Evolutionary conservation across 805 yeast genomes (phyloP), one percentile per base, ranked within the genome.

Genomic region (Wickerhamomyces queroliae): DNA sequence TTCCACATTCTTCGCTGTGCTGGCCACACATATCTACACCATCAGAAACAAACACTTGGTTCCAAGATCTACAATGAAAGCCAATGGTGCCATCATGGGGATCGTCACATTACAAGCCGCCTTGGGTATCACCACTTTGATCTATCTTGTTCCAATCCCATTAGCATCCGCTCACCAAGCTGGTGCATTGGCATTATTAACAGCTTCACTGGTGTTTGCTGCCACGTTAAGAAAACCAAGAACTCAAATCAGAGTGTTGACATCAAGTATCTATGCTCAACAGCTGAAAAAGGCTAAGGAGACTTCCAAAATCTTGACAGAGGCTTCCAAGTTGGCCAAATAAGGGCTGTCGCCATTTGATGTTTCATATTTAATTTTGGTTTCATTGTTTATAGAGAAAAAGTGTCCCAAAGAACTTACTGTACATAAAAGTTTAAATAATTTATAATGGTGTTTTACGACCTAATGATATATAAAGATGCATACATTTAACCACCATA

Each of bases 151-250:
- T 18, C 99, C 99, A 22, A 80, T 85, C 19, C 86, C 95, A 23
- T 64, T 91, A 35, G 99, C 96, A 2, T 95, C 97, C 4, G 77
- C 89, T 6, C 99, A 93, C 59, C 99, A 93, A 68, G 96, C 96
- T 8, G 98, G 98, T 50, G 95, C 97, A 2, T 66, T 93, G 50
- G 95, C 95, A 0, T 69, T 93, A 36, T 68, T 93, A 51, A 90
- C 99, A 0, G 71, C 84, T 13, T 74, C 88, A n/a, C 67, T 91
- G 42, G 69, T 82, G 10, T 64, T 80, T 39, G 73, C 78, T 10
- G 69, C 77, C 41, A 70, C 76, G 39, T 60, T 85, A 49, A 68
- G 80, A 45, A 70, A 69, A 46, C 89, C 90, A 36, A 69, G 80
- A 57, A 52, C 57, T 5, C 61, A 63, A 27, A 59, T 67, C 28